A percentile compares a stretch with the other conserved stretches of the same genome.
Evolutionary conservation across 768 basidiomycete genomes (phyloP).

Genomic region (Inosperma sp.): DNA sequence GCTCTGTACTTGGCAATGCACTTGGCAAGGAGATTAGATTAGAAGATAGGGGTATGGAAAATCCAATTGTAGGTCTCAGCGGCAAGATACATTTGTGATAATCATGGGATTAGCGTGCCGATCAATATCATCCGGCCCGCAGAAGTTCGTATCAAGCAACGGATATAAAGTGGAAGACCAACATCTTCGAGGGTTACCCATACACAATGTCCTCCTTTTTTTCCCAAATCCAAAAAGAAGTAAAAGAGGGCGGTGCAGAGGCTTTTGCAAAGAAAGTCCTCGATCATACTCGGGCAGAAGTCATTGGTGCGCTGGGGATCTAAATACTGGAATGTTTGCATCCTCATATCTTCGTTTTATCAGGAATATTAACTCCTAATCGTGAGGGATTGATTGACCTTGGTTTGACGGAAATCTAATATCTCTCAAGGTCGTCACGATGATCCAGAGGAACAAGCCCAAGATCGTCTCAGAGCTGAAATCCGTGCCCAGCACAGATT

Average conservation of each 20-base stretch:
- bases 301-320: slow-evolving; percentile 28
- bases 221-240: slow-evolving; percentile 25
- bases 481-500: slow-evolving; percentile 83
- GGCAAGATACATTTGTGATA: too few relatives aligned
- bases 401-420: neutral
- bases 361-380: slow-evolving; percentile 45
- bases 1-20: too few relatives aligned
- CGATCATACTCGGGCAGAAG: slow-evolving; percentile 40
- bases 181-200: too few relatives aligned
- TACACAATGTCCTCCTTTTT: slow-evolving; percentile 38
- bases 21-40: too few relatives aligned
- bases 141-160: slow-evolving; percentile 6
- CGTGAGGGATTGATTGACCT: slow-evolving; percentile 27
- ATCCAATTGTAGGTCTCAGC: too few relatives aligned
- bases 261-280: slow-evolving; percentile 34
- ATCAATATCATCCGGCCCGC: too few relatives aligned
- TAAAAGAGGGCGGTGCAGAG: too few relatives aligned
- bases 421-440: slow-evolving; percentile 58
- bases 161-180: too few relatives aligned
- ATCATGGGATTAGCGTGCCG: too few relatives aligned
- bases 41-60: too few relatives aligned
- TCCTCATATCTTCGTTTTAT: neutral
- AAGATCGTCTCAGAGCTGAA: slow-evolving; percentile 66
- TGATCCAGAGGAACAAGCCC: slow-evolving; percentile 61
- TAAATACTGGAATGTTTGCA: neutral